Conservation (phyloP, 768 basidiomycete genomes). For the Mycena crocata region DNA sequence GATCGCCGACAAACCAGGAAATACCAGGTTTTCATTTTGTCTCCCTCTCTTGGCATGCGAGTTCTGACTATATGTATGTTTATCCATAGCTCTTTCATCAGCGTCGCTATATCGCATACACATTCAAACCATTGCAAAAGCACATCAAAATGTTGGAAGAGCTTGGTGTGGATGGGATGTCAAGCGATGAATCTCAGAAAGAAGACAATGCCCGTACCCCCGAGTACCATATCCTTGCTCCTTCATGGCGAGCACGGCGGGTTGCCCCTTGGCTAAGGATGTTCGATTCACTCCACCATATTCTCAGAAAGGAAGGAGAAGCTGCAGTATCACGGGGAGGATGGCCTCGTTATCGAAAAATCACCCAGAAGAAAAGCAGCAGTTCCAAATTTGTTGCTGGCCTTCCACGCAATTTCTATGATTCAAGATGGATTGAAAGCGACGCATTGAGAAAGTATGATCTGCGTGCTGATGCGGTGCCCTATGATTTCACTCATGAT, state of each 20-base stretch:
- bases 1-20: neutral
- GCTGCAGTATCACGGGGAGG: constrained; percentile 15
- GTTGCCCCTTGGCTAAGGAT: constrained; percentile 32
- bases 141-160: constrained; percentile 34
- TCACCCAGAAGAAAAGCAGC: neutral
- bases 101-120: constrained; percentile 15
- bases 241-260: constrained; percentile 30
- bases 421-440: constrained; percentile 22
- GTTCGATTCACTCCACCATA: constrained; percentile 34
- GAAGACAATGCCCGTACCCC: neutral
- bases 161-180: constrained; percentile 40
- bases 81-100: constrained; percentile 8
- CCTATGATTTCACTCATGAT: constrained; percentile 33
- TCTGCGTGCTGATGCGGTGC: constrained; percentile 5
- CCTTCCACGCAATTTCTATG: constrained; percentile 34
- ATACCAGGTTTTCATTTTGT: neutral
- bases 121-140: constrained; percentile 18
- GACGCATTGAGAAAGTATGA: neutral
- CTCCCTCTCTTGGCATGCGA: neutral
- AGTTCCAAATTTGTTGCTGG: constrained; percentile 25
- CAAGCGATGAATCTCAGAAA: constrained; percentile 39
- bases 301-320: constrained; percentile 4
- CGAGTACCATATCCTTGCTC: constrained; percentile 19
- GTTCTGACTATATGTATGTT: neutral
- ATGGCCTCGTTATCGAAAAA: constrained; percentile 15